Base-by-base conservation (phyloP, 2,329 filamentous ascomycete genomes). In the Ophiocordyceps camponoti-floridani region DNA sequence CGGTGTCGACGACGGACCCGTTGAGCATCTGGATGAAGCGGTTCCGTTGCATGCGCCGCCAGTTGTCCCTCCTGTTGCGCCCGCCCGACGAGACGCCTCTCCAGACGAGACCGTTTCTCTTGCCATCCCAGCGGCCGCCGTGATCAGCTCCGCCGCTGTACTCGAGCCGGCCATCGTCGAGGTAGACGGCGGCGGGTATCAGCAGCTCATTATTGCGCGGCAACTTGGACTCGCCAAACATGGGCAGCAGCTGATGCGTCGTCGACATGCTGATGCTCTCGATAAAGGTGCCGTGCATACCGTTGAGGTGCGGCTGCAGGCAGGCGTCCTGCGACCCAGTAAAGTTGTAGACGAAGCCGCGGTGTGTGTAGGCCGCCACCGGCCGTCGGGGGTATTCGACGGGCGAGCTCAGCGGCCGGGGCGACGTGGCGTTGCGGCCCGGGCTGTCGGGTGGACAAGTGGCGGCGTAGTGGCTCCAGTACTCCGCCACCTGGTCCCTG, bases 11-110 rank as follows among this genome's bases (percentile, higher is more conserved):
- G 18, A 64, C 69, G 1, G 75, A 79, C 9, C 70, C 70, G 52
- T 85, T 84, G 43, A 81, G 62, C 75, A 84, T 80, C 47, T 77
- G 67, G 19, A 84, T 64, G 47, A 84, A 74, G 4, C 81, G 76
- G 52, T 82, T 79, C 13, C 80, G 75, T 47, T 84, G 80, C 52
- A 83, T 81, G 33, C 75, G 72, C 30, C 66, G 67, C 79, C 80
- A 85, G 48, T 72, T 81, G 38, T 75, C 56, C 13, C 53, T 52
- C 45, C 60, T 61, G 42, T 67, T 59, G 35, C 66, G 63, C 1
- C 77, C 78, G 4, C 77, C 79, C 7, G 77, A 79, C 3, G 73
- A 75, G 2, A 74, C 72, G 42, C 79, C 79, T 33, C 79, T 73
- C 79, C 79, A 83, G 35, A 79, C 62, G 41, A 78, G 59, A 3